Percentiles rank a stretch among this genome's conserved stretches.
These are phyloP conservation scores for Uronychia binucleata DNA, from an alignment of 73 alveolate species.

Conservation along the genomic window DNA sequence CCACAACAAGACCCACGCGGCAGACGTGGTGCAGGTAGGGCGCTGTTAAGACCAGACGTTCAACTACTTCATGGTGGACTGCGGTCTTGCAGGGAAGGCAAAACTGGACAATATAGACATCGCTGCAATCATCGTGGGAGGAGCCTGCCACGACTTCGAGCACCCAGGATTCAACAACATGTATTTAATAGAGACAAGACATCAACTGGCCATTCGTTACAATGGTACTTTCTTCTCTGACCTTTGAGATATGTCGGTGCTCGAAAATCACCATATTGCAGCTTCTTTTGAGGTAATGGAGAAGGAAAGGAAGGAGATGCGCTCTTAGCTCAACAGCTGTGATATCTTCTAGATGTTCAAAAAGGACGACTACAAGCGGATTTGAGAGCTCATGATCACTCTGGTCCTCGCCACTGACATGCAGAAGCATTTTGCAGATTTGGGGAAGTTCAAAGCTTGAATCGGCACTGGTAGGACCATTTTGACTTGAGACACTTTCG, in stretches of 20 bases:
- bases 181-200: constrained; percentile 48
- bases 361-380: constrained; percentile 48
- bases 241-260: constrained; percentile 43
- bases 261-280: constrained; percentile 71
- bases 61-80: constrained; percentile 27
- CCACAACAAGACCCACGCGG: constrained; percentile 75
- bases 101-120: constrained; percentile 44
- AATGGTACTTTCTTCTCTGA: constrained; percentile 53
- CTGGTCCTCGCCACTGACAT: constrained; percentile 83
- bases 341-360: constrained; percentile 25
- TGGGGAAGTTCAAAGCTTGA: constrained; percentile 61
- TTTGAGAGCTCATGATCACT: constrained; percentile 47
- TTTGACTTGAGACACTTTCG: constrained; percentile 28
- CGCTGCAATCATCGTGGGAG: constrained; percentile 56
- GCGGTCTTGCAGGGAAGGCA: constrained; percentile 32
- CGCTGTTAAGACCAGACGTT: constrained; percentile 24
- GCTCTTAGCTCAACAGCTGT: constrained; percentile 21
- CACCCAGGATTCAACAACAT: constrained; percentile 80
- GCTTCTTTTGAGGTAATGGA: constrained; percentile 50
- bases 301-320: neutral
- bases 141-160: constrained; percentile 75
- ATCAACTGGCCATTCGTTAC: constrained; percentile 57
- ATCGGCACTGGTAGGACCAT: constrained; percentile 50
- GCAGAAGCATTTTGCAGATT: constrained; percentile 81
- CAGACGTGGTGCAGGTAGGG: constrained; percentile 49